Conservation (phyloP, 2,329 filamentous ascomycete species). For the Neonectria magnoliae region DNA sequence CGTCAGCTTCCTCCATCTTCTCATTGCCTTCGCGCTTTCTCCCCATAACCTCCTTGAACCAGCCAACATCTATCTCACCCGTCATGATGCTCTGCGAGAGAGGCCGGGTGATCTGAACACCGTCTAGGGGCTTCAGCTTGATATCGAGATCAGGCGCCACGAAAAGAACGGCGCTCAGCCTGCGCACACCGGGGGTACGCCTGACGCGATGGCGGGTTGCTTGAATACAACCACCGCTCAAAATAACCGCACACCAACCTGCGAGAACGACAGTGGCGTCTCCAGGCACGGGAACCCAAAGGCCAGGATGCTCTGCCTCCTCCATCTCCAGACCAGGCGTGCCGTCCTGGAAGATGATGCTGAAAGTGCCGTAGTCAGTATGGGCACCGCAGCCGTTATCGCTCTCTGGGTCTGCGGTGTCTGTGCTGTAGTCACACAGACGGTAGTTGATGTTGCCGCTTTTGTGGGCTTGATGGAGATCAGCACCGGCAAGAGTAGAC, state of each 20-base stretch:
- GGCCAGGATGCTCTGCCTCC: not conserved
- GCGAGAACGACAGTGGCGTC: conserved; percentile 13
- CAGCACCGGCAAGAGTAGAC: not conserved
- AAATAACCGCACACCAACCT: conserved; percentile 6
- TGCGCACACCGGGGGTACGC: not conserved
- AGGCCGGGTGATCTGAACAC: rapidly evolving
- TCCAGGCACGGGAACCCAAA: no score
- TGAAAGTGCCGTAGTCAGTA: conserved; percentile 1
- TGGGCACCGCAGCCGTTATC: conserved; percentile 5
- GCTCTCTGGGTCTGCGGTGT: not conserved
- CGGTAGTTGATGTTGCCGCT: no score
- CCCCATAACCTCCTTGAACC: conserved; percentile 8
- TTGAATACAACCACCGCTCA: not conserved
- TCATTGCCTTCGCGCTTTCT: conserved; percentile 2
- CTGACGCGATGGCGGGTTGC: conserved; percentile 3
- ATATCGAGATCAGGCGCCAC: conserved; percentile 6
- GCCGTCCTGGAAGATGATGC: not conserved
- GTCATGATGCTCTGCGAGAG: not conserved
- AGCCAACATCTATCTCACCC: not conserved
- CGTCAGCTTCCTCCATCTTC: not conserved
- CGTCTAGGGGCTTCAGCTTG: not conserved
- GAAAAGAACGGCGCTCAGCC: not conserved
- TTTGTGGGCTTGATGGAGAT: no score
- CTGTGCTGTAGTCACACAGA: no score
- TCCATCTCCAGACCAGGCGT: conserved; percentile 7